These are phyloP conservation scores for Phytopythium aichiense DNA, from an alignment of 352 stramenopile genomes.

Conservation along the genomic window DNA sequence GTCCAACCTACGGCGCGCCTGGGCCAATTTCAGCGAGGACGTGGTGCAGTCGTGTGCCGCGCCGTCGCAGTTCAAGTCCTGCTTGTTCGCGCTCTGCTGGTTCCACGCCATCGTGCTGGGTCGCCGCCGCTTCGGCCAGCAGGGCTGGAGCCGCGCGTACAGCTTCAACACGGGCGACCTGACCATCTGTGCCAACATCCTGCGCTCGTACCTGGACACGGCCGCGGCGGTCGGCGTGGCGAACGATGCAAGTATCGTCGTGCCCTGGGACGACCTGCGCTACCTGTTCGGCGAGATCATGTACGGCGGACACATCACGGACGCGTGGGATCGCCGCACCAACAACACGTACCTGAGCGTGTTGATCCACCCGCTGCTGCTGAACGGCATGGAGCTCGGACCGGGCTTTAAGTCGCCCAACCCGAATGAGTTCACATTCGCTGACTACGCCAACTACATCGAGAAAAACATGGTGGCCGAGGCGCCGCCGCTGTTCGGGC, in stretches of 20 bases:
- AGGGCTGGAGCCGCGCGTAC: constrained; percentile 93
- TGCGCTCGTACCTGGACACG: constrained; percentile 93
- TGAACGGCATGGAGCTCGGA: constrained; percentile 90
- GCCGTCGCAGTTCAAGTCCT: constrained; percentile 90
- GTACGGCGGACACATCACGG: constrained; percentile 96
- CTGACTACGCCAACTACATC: constrained; percentile 89
- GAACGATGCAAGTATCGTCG: constrained; percentile 13
- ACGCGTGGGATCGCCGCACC: constrained; percentile 94
- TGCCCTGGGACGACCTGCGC: constrained; percentile 94
- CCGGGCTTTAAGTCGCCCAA: constrained; percentile 94
- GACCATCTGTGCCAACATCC: constrained; percentile 93
- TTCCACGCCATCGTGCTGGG: constrained; percentile 95
- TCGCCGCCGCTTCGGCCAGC: constrained; percentile 89
- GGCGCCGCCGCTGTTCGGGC: constrained; percentile 89
- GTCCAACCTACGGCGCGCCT: constrained; percentile 92
- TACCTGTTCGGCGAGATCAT: constrained; percentile 98
- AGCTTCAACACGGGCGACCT: constrained; percentile 96
- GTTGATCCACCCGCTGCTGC: constrained; percentile 83
- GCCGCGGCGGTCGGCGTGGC: constrained; percentile 29
- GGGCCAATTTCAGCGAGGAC: constrained; percentile 93
- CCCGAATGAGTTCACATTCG: constrained; percentile 76
- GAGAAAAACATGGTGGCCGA: constrained; percentile 92
- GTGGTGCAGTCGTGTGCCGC: constrained; percentile 86
- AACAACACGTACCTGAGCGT: constrained; percentile 94
- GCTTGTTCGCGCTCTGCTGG: constrained; percentile 93